Conservation (phyloP, 345 rosid genomes). For the Chamaenerion angustifolium region DNA sequence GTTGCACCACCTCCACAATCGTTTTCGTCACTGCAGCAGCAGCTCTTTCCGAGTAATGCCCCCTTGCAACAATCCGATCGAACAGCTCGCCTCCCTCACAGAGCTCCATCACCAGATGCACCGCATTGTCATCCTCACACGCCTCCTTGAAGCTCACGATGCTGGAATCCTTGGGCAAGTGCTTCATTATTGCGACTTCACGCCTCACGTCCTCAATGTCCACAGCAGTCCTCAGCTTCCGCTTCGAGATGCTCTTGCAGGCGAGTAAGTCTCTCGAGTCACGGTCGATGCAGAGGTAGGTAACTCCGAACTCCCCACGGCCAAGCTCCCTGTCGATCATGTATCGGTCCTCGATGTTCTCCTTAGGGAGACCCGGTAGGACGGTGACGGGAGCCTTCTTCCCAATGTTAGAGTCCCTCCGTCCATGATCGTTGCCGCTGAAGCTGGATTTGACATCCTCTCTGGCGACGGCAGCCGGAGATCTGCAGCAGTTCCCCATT, state of each 20-base stretch:
- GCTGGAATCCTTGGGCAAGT: constrained; percentile 73
- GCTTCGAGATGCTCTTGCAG: constrained; percentile 89
- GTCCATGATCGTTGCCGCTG: constrained; percentile 55
- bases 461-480: constrained; percentile 96
- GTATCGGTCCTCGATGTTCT: constrained; percentile 84
- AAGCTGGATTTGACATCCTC: constrained; percentile 87
- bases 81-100: constrained; percentile 99
- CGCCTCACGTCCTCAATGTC: constrained; percentile 90
- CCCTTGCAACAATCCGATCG: constrained; percentile 98
- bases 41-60: constrained; percentile 95
- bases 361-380: constrained; percentile 59
- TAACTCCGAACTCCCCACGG: constrained; percentile 97
- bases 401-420: constrained; percentile 36
- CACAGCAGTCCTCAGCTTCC: constrained; percentile 88
- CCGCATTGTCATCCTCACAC: constrained; percentile 93
- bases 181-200: constrained; percentile 96
- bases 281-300: constrained; percentile 85
- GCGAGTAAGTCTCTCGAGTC: constrained; percentile 71
- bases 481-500: constrained; percentile 99
- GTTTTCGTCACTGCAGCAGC: constrained; percentile 89
- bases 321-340: constrained; percentile 91
- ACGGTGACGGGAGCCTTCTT: constrained; percentile 70
- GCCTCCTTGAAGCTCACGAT: constrained; percentile 90
- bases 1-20: constrained; percentile 89
- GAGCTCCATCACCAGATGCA: constrained; percentile 99